Conservation (phyloP, 164 flowering plant species). For the Macadamia tetraphylla region DNA sequence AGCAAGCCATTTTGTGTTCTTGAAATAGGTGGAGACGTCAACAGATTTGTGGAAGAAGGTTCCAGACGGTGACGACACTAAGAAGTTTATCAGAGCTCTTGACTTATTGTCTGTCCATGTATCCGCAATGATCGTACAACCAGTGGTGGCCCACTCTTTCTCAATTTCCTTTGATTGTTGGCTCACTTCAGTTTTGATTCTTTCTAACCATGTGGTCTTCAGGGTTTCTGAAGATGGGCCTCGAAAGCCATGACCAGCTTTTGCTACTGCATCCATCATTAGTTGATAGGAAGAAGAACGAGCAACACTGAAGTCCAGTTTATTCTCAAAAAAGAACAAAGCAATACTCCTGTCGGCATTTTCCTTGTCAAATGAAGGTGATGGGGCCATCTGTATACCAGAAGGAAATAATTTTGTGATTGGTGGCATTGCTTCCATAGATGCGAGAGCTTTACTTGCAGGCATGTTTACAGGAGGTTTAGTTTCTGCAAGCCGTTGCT, state of each 20-base stretch:
- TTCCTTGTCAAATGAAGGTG: conserved; percentile 48
- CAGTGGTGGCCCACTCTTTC: conserved; percentile 78
- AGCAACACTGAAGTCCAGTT: conserved; percentile 75
- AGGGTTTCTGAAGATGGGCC: conserved; percentile 72
- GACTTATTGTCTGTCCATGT: conserved; percentile 90
- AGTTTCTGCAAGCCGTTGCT: conserved; percentile 42
- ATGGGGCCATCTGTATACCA: conserved; percentile 19
- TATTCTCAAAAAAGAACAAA: conserved; percentile 85
- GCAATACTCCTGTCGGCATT: conserved; percentile 81
- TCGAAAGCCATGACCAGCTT: conserved; percentile 64
- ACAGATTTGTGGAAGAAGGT: conserved; percentile 88
- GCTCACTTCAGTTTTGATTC: conserved; percentile 66
- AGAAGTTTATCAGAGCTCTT: conserved; percentile 77
- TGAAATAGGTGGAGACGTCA: conserved; percentile 72
- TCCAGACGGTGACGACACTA: conserved; percentile 85
- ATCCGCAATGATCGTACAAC: conserved; percentile 87
- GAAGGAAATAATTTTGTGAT: conserved; percentile 40
- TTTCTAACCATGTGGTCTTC: conserved; percentile 71
- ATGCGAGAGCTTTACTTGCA: conserved; percentile 26
- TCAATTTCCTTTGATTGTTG: conserved; percentile 64
- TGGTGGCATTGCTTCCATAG: conserved; percentile 36
- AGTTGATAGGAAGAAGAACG: conserved; percentile 76
- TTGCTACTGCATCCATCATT: conserved; percentile 74
- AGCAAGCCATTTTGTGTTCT: conserved; percentile 58
- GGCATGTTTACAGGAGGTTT: conserved; percentile 37